These are phyloP conservation scores for Brassica juncea DNA, from an alignment of 345 rosid genomes.

Conservation along the genomic window DNA sequence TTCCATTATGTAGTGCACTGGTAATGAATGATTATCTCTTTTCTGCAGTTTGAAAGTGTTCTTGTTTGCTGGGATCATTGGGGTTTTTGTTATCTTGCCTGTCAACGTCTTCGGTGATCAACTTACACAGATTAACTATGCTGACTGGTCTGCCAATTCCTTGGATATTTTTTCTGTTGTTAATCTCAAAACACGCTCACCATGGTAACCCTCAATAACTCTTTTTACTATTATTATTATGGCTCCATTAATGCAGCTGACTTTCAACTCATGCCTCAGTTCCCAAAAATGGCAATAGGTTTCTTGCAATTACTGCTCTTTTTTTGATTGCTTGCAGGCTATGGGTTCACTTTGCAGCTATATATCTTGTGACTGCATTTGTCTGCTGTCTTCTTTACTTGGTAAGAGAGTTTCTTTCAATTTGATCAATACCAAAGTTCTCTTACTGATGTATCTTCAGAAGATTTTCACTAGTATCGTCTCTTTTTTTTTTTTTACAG, in stretches of 20 bases:
- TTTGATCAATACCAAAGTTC: background rate
- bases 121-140: constrained; percentile 60
- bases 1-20: background rate
- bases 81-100: constrained; percentile 86
- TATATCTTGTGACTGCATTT: constrained; percentile 69
- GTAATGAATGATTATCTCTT: background rate
- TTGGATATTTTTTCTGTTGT: constrained; percentile 86
- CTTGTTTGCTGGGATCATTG: constrained; percentile 81
- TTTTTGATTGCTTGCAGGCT: constrained; percentile 59
- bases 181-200: constrained; percentile 67
- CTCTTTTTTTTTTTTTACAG: constrained; percentile 49
- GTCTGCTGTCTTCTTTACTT: constrained; percentile 75
- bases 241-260: background rate
- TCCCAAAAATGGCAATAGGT: background rate
- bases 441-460: constrained; percentile 13
- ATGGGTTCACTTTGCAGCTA: constrained; percentile 88
- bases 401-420: constrained; percentile 47
- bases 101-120: constrained; percentile 75
- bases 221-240: background rate
- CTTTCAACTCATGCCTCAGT: background rate
- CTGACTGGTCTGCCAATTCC: constrained; percentile 65
- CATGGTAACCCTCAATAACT: constrained; percentile 47
- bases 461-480: constrained; percentile 13
- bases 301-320: background rate
- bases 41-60: constrained; percentile 83